Conservation (phyloP, 2,329 filamentous ascomycete species). For the Xylaria sp. region DNA sequence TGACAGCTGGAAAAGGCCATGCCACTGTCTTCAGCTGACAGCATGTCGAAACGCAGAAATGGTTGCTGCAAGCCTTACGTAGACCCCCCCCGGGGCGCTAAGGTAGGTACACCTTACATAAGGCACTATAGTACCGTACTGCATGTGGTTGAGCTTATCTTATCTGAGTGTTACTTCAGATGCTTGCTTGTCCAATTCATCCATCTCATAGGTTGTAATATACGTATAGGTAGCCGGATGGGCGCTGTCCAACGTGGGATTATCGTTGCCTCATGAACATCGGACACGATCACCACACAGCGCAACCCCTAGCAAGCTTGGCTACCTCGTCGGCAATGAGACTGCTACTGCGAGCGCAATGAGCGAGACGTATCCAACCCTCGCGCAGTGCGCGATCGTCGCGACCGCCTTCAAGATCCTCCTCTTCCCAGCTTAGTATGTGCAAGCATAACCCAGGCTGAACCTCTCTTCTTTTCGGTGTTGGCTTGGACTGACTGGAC, state of each 20-base stretch:
- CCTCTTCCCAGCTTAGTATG: conserved; percentile 93
- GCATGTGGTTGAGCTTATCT: conserved; percentile 22
- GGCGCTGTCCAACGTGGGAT: conserved; percentile 10
- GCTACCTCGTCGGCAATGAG: conserved; percentile 36
- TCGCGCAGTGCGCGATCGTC: conserved; percentile 87
- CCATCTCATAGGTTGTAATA: conserved; percentile 7
- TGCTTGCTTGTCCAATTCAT: conserved; percentile 13
- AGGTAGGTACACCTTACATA: no score
- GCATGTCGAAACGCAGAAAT: no score
- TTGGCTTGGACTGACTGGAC: not conserved
- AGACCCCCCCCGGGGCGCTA: no score
- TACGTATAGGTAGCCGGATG: not conserved
- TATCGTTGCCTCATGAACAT: conserved; percentile 7
- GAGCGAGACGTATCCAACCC: conserved; percentile 85
- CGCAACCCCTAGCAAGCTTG: conserved; percentile 4
- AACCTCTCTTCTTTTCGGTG: not conserved
- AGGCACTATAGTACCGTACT: not conserved
- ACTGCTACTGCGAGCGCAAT: conserved; percentile 59
- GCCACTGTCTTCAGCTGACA: no score
- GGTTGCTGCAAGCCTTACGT: no score
- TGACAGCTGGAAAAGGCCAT: no score
- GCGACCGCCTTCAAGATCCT: conserved; percentile 91
- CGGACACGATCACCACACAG: conserved; percentile 6
- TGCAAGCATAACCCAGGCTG: conserved; percentile 42
- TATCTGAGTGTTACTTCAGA: conserved; percentile 10